phyloP scores from a whole-genome alignment of 1,139 yeast genomes.

The Saccharomyces pastorianus region DNA sequence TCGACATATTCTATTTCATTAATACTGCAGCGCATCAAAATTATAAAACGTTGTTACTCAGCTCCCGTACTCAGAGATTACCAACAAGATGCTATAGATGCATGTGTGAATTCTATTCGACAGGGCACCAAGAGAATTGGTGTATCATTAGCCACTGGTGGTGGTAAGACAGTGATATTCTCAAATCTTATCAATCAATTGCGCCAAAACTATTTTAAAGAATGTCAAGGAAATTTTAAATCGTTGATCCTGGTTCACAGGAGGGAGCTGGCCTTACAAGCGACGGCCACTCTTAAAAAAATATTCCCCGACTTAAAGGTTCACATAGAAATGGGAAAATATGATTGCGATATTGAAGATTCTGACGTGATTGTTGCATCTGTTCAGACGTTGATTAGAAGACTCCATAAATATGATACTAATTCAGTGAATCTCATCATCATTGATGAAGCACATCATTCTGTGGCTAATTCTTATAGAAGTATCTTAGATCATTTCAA shows the following conservation, averaged over 20 bases:
- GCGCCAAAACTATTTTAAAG: constrained; percentile 32
- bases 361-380: constrained; percentile 74
- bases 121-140: constrained; percentile 55
- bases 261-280: constrained; percentile 70
- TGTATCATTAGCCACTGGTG: constrained; percentile 87
- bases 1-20: not conserved
- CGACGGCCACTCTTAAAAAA: constrained; percentile 42
- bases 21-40: not conserved
- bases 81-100: constrained; percentile 61
- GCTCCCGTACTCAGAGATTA: constrained; percentile 44
- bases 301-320: constrained; percentile 48
- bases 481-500: constrained; percentile 52
- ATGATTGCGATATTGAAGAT: constrained; percentile 24
- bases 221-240: constrained; percentile 31
- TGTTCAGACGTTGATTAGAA: constrained; percentile 54
- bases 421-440: constrained; percentile 54
- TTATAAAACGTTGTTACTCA: not conserved
- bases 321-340: constrained; percentile 66
- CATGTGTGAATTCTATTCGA: constrained; percentile 44
- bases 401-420: constrained; percentile 53
- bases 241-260: constrained; percentile 72
- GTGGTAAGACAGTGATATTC: constrained; percentile 88
- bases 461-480: constrained; percentile 64
- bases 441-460: constrained; percentile 91
- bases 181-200: constrained; percentile 53